Evolutionary conservation across 2,329 filamentous ascomycete genomes (phyloP), one percentile per base, ranked within the genome.

Genomic region (Sporothrix pseudoabietina): DNA sequence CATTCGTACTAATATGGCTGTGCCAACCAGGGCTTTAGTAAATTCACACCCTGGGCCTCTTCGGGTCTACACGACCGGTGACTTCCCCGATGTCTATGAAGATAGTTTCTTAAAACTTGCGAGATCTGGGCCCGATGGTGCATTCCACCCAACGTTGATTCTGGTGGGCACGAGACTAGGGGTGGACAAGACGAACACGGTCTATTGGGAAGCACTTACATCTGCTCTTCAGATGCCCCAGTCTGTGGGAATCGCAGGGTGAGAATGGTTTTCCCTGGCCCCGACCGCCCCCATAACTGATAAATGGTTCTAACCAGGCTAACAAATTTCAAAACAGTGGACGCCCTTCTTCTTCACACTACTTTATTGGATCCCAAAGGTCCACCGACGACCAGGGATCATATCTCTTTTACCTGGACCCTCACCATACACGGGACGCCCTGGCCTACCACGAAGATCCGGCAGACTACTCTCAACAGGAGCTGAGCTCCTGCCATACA

Each of bases 171-270:
- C 95, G 19, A 87, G 96, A 71, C 84, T 99, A 32, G 96, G 96
- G 7, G 96, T 98, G 77, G 95, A 98, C 77, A 94, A 96, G 79
- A 92, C 98, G 77, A 99, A 94, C 0, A 92, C 93, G 0, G 93
- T 97, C 2, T 99, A 99, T 79, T 97, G 95, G 90, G 93, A 97
- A 80, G 93, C 94, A n/a, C 86, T 99, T 47, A 94, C 94, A 78
- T 88, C 92, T 26, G 88, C 92, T 26, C 84, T 99, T 71, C 92
- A 96, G 81, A 92, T 97, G 85, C 88, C 91, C 8, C 96, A 98
- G 80, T 97, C 94, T n/a, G 90, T 98, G 69, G 96, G 96, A 12
- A 97, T 99, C 76, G 96, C 96, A 78, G 96, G 94, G 94, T 96
- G 86, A 81, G 87, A 65, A 26, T 12, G 47, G 47, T 59, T 2